Percentiles rank a stretch among this genome's conserved stretches.
Conservation (phyloP, 2,329 filamentous ascomycete species). For the Arthrinium phaeospermum region DNA sequence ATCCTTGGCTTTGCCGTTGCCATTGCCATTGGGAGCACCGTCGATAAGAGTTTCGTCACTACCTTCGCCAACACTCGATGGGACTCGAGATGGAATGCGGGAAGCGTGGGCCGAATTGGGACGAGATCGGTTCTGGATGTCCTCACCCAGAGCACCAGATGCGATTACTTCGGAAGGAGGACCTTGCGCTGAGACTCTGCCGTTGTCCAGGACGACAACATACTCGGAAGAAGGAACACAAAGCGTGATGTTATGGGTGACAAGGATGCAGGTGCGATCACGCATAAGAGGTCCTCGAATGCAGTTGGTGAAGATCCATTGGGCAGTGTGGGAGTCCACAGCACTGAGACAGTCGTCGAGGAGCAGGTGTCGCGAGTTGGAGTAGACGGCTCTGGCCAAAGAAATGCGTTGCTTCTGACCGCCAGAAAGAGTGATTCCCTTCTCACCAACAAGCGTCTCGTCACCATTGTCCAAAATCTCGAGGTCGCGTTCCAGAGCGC, state of each 20-base stretch:
- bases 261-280: slow-evolving; percentile 87
- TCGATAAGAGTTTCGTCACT: slow-evolving; percentile 60
- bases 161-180: slow-evolving; percentile 77
- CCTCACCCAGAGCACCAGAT: slow-evolving; percentile 88
- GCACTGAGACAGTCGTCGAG: slow-evolving; percentile 96
- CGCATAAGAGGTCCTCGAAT: slow-evolving; percentile 89
- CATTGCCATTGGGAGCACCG: slow-evolving; percentile 54
- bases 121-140: slow-evolving; percentile 72
- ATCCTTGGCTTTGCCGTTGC: slow-evolving; percentile 53
- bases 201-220: slow-evolving; percentile 87
- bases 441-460: slow-evolving; percentile 93
- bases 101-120: slow-evolving; percentile 74
- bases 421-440: slow-evolving; percentile 94
- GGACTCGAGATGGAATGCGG: slow-evolving; percentile 75
- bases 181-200: slow-evolving; percentile 79
- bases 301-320: slow-evolving; percentile 97
- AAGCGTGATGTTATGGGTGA: slow-evolving; percentile 93
- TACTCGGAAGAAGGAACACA: slow-evolving; percentile 81
- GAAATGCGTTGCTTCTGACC: slow-evolving; percentile 98
- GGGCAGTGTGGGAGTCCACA: slow-evolving; percentile 95
- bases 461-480: slow-evolving; percentile 93
- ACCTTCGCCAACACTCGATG: slow-evolving; percentile 75
- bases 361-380: slow-evolving; percentile 86
- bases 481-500: slow-evolving; percentile 87
- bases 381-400: slow-evolving; percentile 95